Evolutionary conservation across 495 filamentous ascomycete genomes (phyloP).

Genomic region (Barbatosphaeria neglecta): DNA sequence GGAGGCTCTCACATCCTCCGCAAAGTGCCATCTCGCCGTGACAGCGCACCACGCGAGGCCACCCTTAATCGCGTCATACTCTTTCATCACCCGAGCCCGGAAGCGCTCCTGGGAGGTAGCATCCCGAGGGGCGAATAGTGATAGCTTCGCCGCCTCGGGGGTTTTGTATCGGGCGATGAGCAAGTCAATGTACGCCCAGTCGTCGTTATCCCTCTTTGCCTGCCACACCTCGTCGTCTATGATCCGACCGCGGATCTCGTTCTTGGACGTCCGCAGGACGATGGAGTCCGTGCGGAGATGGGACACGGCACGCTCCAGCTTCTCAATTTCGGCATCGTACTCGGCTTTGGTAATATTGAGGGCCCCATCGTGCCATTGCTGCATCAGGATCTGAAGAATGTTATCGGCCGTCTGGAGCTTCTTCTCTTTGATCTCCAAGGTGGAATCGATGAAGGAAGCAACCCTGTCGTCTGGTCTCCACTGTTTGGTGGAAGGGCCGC

Average conservation of each 20-base stretch:
- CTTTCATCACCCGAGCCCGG: not conserved
- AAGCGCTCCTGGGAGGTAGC: not conserved
- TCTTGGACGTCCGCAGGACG: not conserved
- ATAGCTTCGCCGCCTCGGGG: not conserved
- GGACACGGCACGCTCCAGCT: not conserved
- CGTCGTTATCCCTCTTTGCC: not conserved
- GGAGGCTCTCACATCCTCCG: not conserved
- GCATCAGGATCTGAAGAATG: no score
- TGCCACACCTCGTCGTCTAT: not conserved
- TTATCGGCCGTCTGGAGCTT: no score
- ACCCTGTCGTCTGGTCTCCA: no score
- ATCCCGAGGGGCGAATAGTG: not conserved
- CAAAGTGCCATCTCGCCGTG: not conserved
- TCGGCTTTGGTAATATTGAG: not conserved
- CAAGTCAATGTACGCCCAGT: constrained; percentile 1
- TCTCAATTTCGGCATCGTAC: not conserved
- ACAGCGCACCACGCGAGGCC: not conserved
- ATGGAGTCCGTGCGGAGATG: not conserved
- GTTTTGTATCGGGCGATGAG: not conserved
- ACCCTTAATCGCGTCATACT: not conserved
- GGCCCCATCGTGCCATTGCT: not conserved
- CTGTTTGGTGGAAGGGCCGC: no score
- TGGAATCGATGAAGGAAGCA: no score
- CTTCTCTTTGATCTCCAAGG: no score
- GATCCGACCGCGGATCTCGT: not conserved